Evolutionary conservation across 257 asterid genomes (phyloP), one percentile per base, ranked within the genome.

Genomic region (Eucommia ulmoides): DNA sequence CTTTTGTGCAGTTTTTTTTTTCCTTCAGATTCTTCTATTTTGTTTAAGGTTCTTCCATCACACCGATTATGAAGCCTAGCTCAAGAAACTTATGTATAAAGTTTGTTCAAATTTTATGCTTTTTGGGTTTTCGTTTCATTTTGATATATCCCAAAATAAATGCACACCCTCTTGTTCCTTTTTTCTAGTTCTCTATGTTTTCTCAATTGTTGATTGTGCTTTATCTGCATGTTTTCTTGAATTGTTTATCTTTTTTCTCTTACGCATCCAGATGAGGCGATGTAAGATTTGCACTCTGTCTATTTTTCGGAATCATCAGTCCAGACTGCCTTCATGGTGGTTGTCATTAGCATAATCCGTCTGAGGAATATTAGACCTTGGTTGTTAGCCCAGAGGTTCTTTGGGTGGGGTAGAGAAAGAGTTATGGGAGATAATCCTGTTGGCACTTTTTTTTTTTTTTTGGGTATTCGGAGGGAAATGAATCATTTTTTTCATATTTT

Each of bases 1-100:
- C 45, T 50, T 54, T 51, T 63, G 54, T 65, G 68, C 60, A 55
- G 20, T 50, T 61, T 58, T 58, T 65, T 51, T 69, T 49, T 35
- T 61, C 45, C 61, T 59, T 49, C 24, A 20, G 60, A 54, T 71
- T 55, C 70, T 65, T 60, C 77, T 23, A 16, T 47, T 29, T 42
- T 64, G 61, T 44, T 73, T 71, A 71, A 71, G 77, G 55, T 6
- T 29, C 12, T 14, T 6, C 38, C 12, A 1, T 14, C 38, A 29
- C 12, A 29, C 12, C 1, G 1, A 29, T 0, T 14, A 29, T 14
- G 12, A 6, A 6, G 7, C 12, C 12, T 0, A 6, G 10, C 38
- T 29, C 38, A 6, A 29, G 12, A 29, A 6, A 14, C 38, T 29
- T 29, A 14, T 8, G 7, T 14, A 29, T 29, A 29, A 29, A 29